Evolutionary conservation across 805 yeast genomes (phyloP).

Genomic region (Spathaspora sp.): DNA sequence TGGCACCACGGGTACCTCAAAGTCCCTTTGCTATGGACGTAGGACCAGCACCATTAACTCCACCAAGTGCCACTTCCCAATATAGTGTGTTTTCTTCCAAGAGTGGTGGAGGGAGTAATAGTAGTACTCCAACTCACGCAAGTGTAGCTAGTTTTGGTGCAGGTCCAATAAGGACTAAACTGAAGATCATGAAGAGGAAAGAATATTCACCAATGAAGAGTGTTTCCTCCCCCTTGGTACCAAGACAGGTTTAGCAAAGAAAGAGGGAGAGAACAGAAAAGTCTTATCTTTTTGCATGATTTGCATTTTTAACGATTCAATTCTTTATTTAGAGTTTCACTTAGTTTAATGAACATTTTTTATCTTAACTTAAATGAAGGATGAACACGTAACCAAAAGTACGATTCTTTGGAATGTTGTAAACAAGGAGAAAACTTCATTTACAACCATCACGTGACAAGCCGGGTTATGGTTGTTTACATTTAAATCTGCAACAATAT

Average conservation of each 20-base stretch:
- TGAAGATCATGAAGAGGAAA: constrained; percentile 4
- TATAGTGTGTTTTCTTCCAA: constrained; percentile 31
- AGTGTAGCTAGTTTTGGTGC: constrained; percentile 7
- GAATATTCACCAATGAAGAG: constrained; percentile 1
- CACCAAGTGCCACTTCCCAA: constrained; percentile 42
- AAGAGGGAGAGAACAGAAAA: background rate
- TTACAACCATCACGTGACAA: background rate
- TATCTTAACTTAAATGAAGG: background rate
- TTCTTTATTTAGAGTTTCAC: background rate
- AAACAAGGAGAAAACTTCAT: too few relatives aligned
- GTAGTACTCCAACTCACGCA: constrained; percentile 24
- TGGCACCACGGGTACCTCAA: background rate
- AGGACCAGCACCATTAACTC: constrained; percentile 26
- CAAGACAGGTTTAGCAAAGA: background rate
- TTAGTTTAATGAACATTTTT: background rate
- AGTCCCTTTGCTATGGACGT: background rate
- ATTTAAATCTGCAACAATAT: background rate
- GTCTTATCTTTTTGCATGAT: background rate
- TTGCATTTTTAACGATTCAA: background rate
- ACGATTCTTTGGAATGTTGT: too few relatives aligned
- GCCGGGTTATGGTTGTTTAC: background rate
- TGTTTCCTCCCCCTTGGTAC: background rate
- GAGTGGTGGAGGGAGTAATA: constrained; percentile 12
- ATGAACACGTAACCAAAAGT: too few relatives aligned
- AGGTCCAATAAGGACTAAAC: constrained; percentile 5